Evolutionary conservation across 768 basidiomycete species (phyloP).

Genomic region (Pleurotus ostreatus): DNA sequence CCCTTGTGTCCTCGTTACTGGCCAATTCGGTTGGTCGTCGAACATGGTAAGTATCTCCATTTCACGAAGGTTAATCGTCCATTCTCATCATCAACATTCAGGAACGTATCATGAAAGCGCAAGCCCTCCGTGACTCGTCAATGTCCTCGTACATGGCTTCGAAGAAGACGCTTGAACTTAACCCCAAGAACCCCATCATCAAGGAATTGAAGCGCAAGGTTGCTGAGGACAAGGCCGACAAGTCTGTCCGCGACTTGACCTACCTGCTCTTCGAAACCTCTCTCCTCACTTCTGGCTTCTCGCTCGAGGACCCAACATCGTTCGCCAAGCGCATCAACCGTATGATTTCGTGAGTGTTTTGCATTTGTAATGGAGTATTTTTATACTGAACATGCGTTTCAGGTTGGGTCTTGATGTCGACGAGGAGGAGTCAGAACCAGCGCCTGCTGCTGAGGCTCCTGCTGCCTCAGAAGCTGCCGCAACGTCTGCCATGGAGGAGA

Average conservation of each 20-base stretch:
- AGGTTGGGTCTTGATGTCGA: conserved; percentile 86
- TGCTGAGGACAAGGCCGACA: conserved; percentile 96
- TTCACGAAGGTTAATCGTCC: background rate
- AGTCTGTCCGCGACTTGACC: conserved; percentile 95
- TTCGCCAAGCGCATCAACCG: conserved; percentile 96
- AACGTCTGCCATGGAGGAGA: conserved; percentile 95
- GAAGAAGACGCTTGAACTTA: conserved; percentile 97
- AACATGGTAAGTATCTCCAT: conserved; percentile 72
- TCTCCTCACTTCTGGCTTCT: conserved; percentile 92
- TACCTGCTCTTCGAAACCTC: conserved; percentile 97
- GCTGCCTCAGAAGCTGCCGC: conserved; percentile 56
- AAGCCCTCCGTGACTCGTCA: conserved; percentile 91
- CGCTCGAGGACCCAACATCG: conserved; percentile 90
- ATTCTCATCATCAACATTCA: conserved; percentile 20
- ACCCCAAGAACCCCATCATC: conserved; percentile 88
- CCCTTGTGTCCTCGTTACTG: conserved; percentile 95
- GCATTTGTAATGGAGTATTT: background rate
- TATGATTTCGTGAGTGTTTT: conserved; percentile 76
- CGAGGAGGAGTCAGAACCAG: conserved; percentile 60
- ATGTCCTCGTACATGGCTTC: conserved; percentile 99
- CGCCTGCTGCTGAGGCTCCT: conserved; percentile 40
- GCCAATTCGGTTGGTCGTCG: conserved; percentile 99
- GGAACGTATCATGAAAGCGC: conserved; percentile 99
- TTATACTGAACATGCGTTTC: conserved; percentile 10
- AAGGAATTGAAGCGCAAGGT: conserved; percentile 96